phyloP scores from a whole-genome alignment of 2,329 filamentous ascomycete genomes.

The Ceratocystiopsis sp. region DNA sequence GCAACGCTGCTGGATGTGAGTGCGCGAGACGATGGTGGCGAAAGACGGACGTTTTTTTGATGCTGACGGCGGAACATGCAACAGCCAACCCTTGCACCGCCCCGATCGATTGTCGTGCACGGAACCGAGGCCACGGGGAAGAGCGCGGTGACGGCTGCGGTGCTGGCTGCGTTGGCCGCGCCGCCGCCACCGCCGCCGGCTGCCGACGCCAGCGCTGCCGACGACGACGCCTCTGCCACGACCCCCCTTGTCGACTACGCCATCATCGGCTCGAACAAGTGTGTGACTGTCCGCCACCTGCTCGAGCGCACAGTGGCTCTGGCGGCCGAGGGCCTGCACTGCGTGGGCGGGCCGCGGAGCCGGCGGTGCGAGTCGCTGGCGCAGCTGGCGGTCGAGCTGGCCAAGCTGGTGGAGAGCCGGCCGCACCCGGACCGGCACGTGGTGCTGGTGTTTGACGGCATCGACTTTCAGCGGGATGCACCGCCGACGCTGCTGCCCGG shows the following conservation, averaged over 20 bases:
- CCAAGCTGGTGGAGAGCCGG: constrained; percentile 38
- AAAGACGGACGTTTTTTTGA: no score
- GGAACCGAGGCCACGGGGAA: constrained; percentile 82
- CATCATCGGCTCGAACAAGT: constrained; percentile 54
- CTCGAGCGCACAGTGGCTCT: constrained; percentile 52
- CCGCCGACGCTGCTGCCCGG: constrained; percentile 64
- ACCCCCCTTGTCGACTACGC: constrained; percentile 33
- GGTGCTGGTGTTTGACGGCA: constrained; percentile 71
- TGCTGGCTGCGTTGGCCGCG: constrained; percentile 28
- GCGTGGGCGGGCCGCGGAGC: constrained; percentile 28
- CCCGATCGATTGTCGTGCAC: constrained; percentile 60
- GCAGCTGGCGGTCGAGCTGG: constrained; percentile 56
- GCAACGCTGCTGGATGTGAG: constrained; percentile 35
- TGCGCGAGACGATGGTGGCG: not conserved
- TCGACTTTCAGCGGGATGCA: constrained; percentile 71
- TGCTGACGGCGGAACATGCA: not conserved
- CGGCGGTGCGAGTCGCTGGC: constrained; percentile 63
- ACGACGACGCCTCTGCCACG: constrained; percentile 30
- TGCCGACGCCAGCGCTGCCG: constrained; percentile 18
- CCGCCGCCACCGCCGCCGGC: constrained; percentile 3
- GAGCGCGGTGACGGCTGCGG: constrained; percentile 46
- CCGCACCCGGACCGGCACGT: constrained; percentile 36
- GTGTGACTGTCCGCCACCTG: constrained; percentile 61
- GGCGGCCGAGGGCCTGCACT: constrained; percentile 34
- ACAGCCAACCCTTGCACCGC: constrained; percentile 49